These are phyloP conservation scores for Xylaria sp. DNA, from an alignment of 2,329 filamentous ascomycete species.

Conservation along the genomic window DNA sequence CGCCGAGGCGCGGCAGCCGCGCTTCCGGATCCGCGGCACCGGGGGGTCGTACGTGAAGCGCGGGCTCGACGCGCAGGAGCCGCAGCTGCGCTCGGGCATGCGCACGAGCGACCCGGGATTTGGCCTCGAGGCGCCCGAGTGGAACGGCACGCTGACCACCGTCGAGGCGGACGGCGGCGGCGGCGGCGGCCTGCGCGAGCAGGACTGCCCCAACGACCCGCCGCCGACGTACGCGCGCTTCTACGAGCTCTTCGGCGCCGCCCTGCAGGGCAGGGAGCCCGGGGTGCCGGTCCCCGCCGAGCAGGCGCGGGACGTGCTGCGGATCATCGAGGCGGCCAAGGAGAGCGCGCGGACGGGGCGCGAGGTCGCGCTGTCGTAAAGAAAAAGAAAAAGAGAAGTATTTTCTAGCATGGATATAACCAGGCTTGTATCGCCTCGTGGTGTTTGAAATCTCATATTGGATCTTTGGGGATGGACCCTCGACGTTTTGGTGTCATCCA, in stretches of 20 bases:
- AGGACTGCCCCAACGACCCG: conserved; percentile 59
- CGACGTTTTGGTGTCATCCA: neutral
- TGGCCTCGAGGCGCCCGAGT: conserved; percentile 62
- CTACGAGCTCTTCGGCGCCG: conserved; percentile 58
- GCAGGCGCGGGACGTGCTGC: conserved; percentile 57
- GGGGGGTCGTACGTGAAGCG: conserved; percentile 76
- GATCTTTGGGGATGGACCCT: too few species aligned
- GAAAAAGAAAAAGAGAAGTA: too few species aligned
- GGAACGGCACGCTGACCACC: conserved; percentile 62
- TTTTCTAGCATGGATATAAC: too few species aligned
- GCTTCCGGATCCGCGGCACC: conserved; percentile 77
- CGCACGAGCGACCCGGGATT: conserved; percentile 65
- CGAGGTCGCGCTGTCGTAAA: conserved; percentile 45
- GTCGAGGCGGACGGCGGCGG: conserved; percentile 45
- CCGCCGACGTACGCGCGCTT: conserved; percentile 70
- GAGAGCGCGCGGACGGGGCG: conserved; percentile 54
- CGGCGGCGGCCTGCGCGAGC: conserved; percentile 53
- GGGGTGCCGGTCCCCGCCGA: conserved; percentile 55
- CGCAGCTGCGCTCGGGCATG: conserved; percentile 67
- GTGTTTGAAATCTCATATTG: too few species aligned
- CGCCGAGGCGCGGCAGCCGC: conserved; percentile 68
- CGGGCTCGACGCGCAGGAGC: conserved; percentile 74
- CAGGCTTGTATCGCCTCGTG: too few species aligned
- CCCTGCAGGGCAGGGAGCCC: conserved; percentile 52
- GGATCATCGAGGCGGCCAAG: conserved; percentile 54